These are phyloP conservation scores for Patellaria atrata DNA, from an alignment of 495 filamentous ascomycete species.

Conservation along the genomic window DNA sequence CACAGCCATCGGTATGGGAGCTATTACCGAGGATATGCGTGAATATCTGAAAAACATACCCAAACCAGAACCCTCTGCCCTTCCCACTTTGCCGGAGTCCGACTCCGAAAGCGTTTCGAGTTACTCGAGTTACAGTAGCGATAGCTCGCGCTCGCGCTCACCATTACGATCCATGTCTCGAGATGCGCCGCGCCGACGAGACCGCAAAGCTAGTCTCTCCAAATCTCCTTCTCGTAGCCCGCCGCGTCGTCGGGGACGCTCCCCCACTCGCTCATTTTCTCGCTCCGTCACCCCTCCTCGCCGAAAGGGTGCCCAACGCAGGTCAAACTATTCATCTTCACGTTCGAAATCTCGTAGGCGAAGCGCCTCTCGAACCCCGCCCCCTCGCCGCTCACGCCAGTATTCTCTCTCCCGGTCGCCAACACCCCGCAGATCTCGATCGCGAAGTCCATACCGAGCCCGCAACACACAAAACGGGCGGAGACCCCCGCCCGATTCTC, in stretches of 20 bases:
- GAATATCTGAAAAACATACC: slow-evolving; percentile 65
- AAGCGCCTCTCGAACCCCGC: slow-evolving; percentile 1
- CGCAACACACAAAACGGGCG: too few relatives aligned
- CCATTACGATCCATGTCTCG: slow-evolving; percentile 10
- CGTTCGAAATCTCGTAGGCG: too few relatives aligned
- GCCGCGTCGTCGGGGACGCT: slow-evolving; percentile 5
- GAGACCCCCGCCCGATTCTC: background rate
- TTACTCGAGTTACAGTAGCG: slow-evolving; percentile 26
- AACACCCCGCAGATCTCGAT: slow-evolving; percentile 1
- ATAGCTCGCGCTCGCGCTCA: slow-evolving; percentile 15
- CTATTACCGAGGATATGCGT: slow-evolving; percentile 88
- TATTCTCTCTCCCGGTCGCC: slow-evolving; percentile 5
- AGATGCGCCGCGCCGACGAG: slow-evolving; percentile 6
- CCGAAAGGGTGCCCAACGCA: background rate
- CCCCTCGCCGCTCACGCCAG: background rate
- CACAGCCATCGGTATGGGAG: slow-evolving; percentile 91
- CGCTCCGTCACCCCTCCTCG: slow-evolving; percentile 1
- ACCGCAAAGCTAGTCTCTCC: slow-evolving; percentile 1
- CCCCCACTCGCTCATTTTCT: slow-evolving; percentile 8
- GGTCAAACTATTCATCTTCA: slow-evolving; percentile 1
- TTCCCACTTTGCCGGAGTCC: slow-evolving; percentile 40
- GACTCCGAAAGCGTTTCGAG: slow-evolving; percentile 34
- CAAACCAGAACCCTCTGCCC: slow-evolving; percentile 53
- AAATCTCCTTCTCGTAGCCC: slow-evolving; percentile 10
- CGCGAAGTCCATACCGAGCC: slow-evolving; percentile 3